Base-by-base conservation (phyloP, 2,329 filamentous ascomycete species). In the Penicillium olsonii region DNA sequence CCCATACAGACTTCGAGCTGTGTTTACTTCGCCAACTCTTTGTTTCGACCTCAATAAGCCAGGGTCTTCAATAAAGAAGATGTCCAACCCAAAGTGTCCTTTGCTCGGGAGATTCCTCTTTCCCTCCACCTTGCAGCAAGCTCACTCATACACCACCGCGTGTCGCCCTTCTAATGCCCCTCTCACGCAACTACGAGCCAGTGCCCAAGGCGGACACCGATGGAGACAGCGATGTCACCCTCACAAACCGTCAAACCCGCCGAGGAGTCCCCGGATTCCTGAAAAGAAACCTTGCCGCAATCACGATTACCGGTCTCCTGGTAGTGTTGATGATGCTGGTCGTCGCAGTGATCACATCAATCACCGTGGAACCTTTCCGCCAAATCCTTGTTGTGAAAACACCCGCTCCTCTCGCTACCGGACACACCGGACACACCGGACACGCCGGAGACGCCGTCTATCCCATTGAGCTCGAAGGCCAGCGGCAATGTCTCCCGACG, bases 301-400 rank as follows among this genome's bases (percentile, higher is more conserved):
- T 54, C 35, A 52, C 52, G 7, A 52, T 56, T 19, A 47, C 42
- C 4, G 42, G 48, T 0, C 45, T 56, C 2, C 35, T 52, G 14
- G 22, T 48, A 2, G 29, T 50, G 11, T 11, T 54, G 8, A 10
- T 54, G 1, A 45, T 56, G 14, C 29, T 52, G 10, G 22, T 48
- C 1, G 24, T 50, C 14, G 45, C 52, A 7, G 22, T 52, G 5
- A 52, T 54, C 15, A 40, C 42, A 19, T 43, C 48, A 7, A 47
- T 54, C 35, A 38, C 48, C 5, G 26, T 52, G 14, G 38, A 52
- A 10, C 48, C 48, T 12, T 45, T 49, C 26, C 52, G 40, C 19
- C 33, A 48, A 14, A 17, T 49, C 14, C 22, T 54, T 6, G 31
- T 52, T 11, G 12, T 52, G 10, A 52, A 42, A 31, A n/a, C 27